Evolutionary conservation across 2,329 filamentous ascomycete genomes (phyloP), one percentile per base, ranked within the genome.

Genomic region (Anthostomella pinea): DNA sequence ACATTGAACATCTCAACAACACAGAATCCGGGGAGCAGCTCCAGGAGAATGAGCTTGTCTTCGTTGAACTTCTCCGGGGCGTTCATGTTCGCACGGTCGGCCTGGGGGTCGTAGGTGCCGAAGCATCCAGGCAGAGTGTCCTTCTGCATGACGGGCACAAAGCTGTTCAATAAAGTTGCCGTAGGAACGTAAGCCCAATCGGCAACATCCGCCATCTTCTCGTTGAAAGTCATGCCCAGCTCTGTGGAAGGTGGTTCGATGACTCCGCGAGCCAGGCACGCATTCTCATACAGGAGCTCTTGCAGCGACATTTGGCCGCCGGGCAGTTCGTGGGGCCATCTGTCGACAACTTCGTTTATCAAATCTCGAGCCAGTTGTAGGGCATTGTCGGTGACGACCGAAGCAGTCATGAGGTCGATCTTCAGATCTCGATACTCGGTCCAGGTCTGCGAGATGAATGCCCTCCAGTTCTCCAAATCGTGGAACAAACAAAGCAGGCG

Each of bases 21-120:
- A 37, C 36, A 49, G 41, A 61, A 57, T n/a, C 61, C 56, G 1
- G 54, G 48, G 4, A 64, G 44, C 23, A 58, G 41, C 19, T 49
- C 38, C 8, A 58, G 36, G 14, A 64, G 38, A 11, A 65, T 41
- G 22, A 57, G 53, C 30, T 57, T 59, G 41, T 64, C 59, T 46
- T 65, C 59, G 4, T 54, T 41, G 36, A 58, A 62, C 39, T 60
- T 60, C 15, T 60, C 41, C 11, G 43, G 33, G 7, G 43, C 17
- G 19, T 39, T 54, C 50, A 59, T 63, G 23, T 43, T 37, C 4
- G 41, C 30, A 35, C 60, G 50, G 39, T 62, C 41, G 14, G 46
- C 53, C 4, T 45, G 48, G 2, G 56, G 51, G 30, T 60, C 30
- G 42, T 63, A 63, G 1, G 23, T 48, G 9, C 57, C 57, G 34